phyloP scores from a whole-genome alignment of 306 rosid genomes.

The Argentina anserina region DNA sequence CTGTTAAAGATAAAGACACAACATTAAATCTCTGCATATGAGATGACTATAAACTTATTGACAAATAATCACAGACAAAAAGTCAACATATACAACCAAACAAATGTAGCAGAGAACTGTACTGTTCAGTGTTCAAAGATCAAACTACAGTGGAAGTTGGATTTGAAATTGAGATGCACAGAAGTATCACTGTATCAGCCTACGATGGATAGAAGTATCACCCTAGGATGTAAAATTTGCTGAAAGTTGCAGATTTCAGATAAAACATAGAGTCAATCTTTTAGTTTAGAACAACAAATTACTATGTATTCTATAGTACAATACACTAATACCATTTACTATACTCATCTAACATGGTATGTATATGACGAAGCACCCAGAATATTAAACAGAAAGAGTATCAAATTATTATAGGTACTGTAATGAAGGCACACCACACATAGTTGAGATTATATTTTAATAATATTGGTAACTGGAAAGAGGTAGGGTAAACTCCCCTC shows the following conservation, averaged over 20 bases:
- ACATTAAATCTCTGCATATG: background rate
- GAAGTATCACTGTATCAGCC: background rate
- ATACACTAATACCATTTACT: background rate
- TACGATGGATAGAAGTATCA: background rate
- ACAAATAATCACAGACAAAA: background rate
- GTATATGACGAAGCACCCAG: background rate
- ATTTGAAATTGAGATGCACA: background rate
- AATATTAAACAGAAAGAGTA: background rate
- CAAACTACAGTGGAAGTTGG: background rate
- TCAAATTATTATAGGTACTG: background rate
- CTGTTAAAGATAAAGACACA: slow-evolving; percentile 30
- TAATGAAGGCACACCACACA: background rate
- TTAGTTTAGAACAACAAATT: background rate
- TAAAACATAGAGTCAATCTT: background rate
- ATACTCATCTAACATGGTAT: background rate
- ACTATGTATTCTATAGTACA: background rate
- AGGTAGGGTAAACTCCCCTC: background rate
- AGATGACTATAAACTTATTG: background rate
- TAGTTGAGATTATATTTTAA: background rate
- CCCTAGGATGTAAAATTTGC: background rate
- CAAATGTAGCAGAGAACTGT: background rate
- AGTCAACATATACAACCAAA: background rate
- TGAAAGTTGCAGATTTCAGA: background rate
- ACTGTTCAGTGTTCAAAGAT: background rate
- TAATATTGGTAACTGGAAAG: too few species aligned